Evolutionary conservation across 192 early-diverging fungal species (phyloP), one percentile per base, ranked within the genome.

Genomic region (Coemansia furcata): DNA sequence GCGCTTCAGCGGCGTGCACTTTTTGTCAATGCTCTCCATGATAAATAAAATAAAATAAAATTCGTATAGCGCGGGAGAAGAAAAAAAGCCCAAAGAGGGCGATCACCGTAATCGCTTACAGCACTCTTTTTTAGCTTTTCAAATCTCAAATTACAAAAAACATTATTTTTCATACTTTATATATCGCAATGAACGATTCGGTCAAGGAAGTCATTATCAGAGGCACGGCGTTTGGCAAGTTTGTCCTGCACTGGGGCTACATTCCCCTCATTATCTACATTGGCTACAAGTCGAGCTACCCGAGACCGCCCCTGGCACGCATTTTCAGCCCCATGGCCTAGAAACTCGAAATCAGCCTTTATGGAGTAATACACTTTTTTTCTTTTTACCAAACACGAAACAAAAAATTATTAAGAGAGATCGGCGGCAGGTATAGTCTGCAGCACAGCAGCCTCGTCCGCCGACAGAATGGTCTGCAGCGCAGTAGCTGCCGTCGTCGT

Each of bases 1-100:
- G 69, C 90, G 86, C 85, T 93, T 95, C 36, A 93, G 81, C 42
- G 87, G 81, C 23, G 90, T 92, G 70, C 93, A 93, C 65, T 93
- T 83, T 61, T 78, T 70, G 44, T 89, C 89, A 58, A 82, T 72
- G 52, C 80, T 82, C 15, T 82, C 80, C 80, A 82, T 82, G 52
- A 36, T 37, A 44, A 42, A 40, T 6, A 59, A 67, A 73, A 33
- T 59, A 68, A 37, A 72, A 69, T 21, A 43, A 42, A 55, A 1
- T 14, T 55, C 38, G 42, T 78, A 15, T 63, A 66, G 32, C 10
- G 26, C 1, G 23, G 1, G 17, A 10, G 30, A 35, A n/a, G 35
- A 44, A 38, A 33, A 57, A 12, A 35, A 54, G 29, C 1, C 23
- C 23, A 26, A 26, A 42, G 0, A 62, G 37, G 39, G 23, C 40